phyloP scores from a whole-genome alignment of 2,329 filamentous ascomycete species.

The Diplodia seriata region DNA sequence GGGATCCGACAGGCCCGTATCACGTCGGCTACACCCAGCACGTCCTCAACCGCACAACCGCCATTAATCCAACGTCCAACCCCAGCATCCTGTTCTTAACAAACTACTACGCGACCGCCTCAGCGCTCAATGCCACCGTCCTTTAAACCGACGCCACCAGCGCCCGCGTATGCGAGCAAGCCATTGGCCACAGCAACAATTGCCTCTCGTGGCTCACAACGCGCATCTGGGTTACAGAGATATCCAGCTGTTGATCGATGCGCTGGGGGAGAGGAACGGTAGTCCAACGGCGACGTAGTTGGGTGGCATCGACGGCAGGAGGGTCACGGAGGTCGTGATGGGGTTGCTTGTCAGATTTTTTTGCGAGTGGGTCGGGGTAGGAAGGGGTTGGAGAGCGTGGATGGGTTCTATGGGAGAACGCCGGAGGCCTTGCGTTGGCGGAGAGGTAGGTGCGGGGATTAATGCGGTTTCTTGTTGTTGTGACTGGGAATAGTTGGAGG shows the following conservation, averaged over 20 bases:
- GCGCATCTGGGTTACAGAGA: conserved; percentile 40
- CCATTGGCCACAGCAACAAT: background rate
- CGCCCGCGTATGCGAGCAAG: conserved; percentile 34
- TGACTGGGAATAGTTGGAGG: too few species aligned
- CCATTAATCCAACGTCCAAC: conserved; percentile 37
- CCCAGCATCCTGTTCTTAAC: conserved; percentile 37
- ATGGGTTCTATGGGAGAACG: background rate
- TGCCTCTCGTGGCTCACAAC: conserved; percentile 33
- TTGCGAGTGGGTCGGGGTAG: background rate
- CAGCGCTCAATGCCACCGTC: conserved; percentile 34
- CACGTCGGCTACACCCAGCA: conserved; percentile 40
- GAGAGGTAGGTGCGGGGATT: background rate
- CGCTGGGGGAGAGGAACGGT: conserved; percentile 36
- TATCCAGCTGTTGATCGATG: conserved; percentile 38
- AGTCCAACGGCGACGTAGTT: conserved; percentile 17
- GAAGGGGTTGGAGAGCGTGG: background rate
- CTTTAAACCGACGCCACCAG: conserved; percentile 39
- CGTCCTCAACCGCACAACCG: conserved; percentile 40
- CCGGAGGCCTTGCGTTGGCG: background rate
- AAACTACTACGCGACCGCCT: conserved; percentile 40
- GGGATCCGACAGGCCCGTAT: conserved; percentile 37
- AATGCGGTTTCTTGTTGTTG: too few species aligned
- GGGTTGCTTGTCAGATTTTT: background rate
- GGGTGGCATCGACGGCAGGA: background rate
- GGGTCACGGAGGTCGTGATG: conserved; percentile 1